Evolutionary conservation across 352 stramenopile species (phyloP).

Genomic region (Pythium oligandrum): DNA sequence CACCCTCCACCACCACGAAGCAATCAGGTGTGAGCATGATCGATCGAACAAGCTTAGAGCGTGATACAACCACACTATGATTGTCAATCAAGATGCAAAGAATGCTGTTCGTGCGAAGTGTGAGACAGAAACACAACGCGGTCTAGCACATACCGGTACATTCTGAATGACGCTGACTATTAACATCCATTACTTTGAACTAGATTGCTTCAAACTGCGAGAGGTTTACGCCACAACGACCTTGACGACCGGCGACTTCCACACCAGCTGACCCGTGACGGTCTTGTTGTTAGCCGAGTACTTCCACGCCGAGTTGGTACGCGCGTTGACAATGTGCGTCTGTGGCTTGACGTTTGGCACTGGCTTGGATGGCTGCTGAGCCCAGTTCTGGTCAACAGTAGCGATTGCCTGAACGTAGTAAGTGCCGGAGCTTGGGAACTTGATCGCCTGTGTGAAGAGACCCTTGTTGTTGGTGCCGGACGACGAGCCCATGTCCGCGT

Average conservation of each 20-base stretch:
- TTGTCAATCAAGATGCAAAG: too few species aligned
- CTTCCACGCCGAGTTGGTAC: conserved; percentile 50
- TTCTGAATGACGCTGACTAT: too few species aligned
- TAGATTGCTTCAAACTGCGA: too few species aligned
- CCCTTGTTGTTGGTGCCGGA: conserved; percentile 37
- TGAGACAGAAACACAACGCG: too few species aligned
- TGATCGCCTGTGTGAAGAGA: conserved; percentile 30
- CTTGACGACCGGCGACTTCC: conserved; percentile 34
- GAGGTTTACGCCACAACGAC: conserved; percentile 2
- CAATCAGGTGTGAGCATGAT: too few species aligned
- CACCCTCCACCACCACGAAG: background rate
- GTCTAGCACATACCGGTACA: too few species aligned
- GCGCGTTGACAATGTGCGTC: conserved; percentile 69
- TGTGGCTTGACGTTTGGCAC: conserved; percentile 47
- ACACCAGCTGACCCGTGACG: conserved; percentile 55
- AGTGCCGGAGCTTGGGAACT: conserved; percentile 32
- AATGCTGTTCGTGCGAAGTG: too few species aligned
- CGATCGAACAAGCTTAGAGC: too few species aligned
- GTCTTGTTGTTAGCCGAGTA: conserved; percentile 56
- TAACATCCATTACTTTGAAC: too few species aligned
- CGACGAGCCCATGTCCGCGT: conserved; percentile 33
- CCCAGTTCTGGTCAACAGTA: conserved; percentile 66
- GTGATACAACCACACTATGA: too few species aligned
- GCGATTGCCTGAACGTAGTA: conserved; percentile 59
- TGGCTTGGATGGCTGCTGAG: conserved; percentile 28